phyloP scores from a whole-genome alignment of 495 filamentous ascomycete genomes.

The Penicillium cataractarum region DNA sequence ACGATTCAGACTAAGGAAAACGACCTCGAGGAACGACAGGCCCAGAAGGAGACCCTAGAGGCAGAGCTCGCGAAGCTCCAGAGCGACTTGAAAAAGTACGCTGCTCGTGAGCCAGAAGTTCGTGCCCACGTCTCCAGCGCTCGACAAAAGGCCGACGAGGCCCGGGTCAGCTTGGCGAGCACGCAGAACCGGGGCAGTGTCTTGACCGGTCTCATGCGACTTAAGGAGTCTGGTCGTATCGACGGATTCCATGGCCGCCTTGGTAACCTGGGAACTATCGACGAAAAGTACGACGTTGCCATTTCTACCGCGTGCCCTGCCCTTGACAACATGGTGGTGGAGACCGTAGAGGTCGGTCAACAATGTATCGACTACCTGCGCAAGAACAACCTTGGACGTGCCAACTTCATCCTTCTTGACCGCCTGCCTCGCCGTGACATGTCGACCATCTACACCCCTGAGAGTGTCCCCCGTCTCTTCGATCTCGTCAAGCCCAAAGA shows the following conservation, averaged over 20 bases:
- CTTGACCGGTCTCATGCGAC: constrained; percentile 84
- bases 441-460: constrained; percentile 79
- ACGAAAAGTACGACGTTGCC: constrained; percentile 90
- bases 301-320: constrained; percentile 94
- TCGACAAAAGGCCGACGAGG: constrained; percentile 93
- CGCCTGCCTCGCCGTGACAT: constrained; percentile 78
- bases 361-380: constrained; percentile 97
- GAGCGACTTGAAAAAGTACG: constrained; percentile 69
- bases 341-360: constrained; percentile 91
- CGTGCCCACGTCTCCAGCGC: constrained; percentile 81
- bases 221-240: constrained; percentile 94
- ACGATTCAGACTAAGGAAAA: constrained; percentile 66
- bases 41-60: constrained; percentile 69
- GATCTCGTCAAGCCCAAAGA: constrained; percentile 91
- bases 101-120: constrained; percentile 76
- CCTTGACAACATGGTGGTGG: constrained; percentile 93
- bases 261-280: constrained; percentile 94
- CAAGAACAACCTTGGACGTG: constrained; percentile 96
- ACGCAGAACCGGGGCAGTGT: constrained; percentile 94
- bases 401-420: constrained; percentile 94
- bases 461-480: constrained; percentile 88
- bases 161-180: constrained; percentile 81
- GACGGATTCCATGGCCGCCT: constrained; percentile 95
- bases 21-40: constrained; percentile 76
- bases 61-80: constrained; percentile 73